phyloP scores from a whole-genome alignment of 306 rosid genomes.

The Alnus glutinosa region DNA sequence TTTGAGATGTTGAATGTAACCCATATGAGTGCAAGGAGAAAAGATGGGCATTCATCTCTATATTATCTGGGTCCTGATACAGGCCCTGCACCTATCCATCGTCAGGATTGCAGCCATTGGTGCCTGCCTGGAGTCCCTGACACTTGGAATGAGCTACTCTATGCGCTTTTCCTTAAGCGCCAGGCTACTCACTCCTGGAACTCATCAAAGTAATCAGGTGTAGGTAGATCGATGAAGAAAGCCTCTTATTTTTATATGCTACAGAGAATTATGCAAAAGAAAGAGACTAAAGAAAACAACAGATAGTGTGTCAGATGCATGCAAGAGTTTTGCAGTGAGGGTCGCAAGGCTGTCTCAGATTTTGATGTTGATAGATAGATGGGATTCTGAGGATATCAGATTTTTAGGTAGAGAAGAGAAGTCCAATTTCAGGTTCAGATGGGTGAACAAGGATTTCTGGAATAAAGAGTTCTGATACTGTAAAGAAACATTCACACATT shows the following conservation, averaged over 20 bases:
- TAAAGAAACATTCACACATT: slow-evolving; percentile 17
- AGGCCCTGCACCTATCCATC: slow-evolving; percentile 53
- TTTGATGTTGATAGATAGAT: slow-evolving; percentile 8
- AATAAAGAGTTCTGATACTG: neutral
- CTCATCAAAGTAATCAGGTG: slow-evolving; percentile 21
- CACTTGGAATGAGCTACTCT: slow-evolving; percentile 82
- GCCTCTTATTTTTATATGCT: slow-evolving; percentile 9
- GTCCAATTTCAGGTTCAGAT: slow-evolving; percentile 13
- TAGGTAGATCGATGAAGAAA: slow-evolving; percentile 10
- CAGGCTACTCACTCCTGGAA: slow-evolving; percentile 24
- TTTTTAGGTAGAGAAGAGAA: slow-evolving; percentile 6
- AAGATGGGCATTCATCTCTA: slow-evolving; percentile 80
- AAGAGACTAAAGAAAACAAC: neutral
- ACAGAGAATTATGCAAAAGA: slow-evolving; percentile 2
- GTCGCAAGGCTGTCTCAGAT: slow-evolving; percentile 1
- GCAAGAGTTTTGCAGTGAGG: neutral
- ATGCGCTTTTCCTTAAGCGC: slow-evolving; percentile 55
- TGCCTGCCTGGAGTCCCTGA: slow-evolving; percentile 96
- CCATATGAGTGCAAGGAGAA: slow-evolving; percentile 65
- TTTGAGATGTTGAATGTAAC: slow-evolving; percentile 65
- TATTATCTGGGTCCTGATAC: slow-evolving; percentile 54
- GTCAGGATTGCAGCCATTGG: slow-evolving; percentile 98
- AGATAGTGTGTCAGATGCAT: slow-evolving; percentile 7
- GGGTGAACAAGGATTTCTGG: slow-evolving; percentile 11
- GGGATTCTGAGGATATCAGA: neutral